Evolutionary conservation across 2,329 filamentous ascomycete genomes (phyloP).

Genomic region (Neoarthrinium moseri): DNA sequence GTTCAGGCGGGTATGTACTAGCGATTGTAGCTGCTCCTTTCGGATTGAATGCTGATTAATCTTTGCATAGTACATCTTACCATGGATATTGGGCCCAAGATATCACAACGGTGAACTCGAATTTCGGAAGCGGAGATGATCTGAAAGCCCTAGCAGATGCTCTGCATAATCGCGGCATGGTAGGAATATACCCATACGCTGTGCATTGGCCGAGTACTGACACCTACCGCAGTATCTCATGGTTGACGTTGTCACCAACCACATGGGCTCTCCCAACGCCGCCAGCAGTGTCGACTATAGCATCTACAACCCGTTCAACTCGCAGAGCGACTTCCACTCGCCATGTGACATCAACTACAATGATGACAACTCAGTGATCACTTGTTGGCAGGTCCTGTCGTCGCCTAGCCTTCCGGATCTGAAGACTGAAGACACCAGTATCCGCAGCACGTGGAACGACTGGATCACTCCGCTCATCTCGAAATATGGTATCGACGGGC

Average conservation of each 20-base stretch:
- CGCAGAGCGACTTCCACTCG: constrained; percentile 51
- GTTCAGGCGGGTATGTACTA: constrained; percentile 23
- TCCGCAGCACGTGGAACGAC: constrained; percentile 40
- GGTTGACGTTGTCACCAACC: constrained; percentile 59
- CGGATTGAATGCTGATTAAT: background rate
- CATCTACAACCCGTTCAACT: constrained; percentile 53
- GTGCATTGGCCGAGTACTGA: background rate
- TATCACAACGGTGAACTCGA: constrained; percentile 53
- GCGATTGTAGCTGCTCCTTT: background rate
- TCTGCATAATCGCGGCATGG: constrained; percentile 54
- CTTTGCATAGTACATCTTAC: constrained; percentile 33
- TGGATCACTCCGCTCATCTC: constrained; percentile 48
- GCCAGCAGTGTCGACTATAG: constrained; percentile 50
- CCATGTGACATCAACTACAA: constrained; percentile 53
- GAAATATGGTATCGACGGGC: constrained; percentile 51
- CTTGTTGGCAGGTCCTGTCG: constrained; percentile 51
- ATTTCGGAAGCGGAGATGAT: constrained; percentile 59
- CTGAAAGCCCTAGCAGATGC: constrained; percentile 46
- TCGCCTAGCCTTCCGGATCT: constrained; percentile 44
- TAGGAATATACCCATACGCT: constrained; percentile 16
- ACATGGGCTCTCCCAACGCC: constrained; percentile 52
- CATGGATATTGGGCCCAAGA: constrained; percentile 54
- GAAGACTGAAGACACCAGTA: constrained; percentile 39
- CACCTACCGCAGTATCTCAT: constrained; percentile 47
- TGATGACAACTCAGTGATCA: constrained; percentile 36